Evolutionary conservation across 768 basidiomycete species (phyloP).

Genomic region (Boletus bicolor): DNA sequence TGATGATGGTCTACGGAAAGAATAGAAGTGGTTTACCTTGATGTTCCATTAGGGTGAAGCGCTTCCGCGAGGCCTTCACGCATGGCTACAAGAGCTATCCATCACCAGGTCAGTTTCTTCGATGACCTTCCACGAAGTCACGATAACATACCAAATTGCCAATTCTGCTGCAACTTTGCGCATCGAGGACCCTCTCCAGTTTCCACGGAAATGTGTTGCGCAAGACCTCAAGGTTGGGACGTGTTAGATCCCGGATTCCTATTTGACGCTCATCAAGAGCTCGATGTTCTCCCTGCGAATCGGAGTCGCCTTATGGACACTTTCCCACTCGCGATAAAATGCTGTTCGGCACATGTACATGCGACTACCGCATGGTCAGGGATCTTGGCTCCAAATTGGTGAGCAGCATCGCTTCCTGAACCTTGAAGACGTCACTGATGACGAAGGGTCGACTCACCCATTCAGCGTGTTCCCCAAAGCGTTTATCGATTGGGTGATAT

Average conservation of each 20-base stretch:
- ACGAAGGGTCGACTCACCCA: slow-evolving; percentile 9
- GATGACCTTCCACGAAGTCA: not conserved
- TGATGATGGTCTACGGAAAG: not conserved
- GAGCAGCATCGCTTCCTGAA: slow-evolving; percentile 7
- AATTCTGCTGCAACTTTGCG: slow-evolving; percentile 1
- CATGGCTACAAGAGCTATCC: slow-evolving; percentile 13
- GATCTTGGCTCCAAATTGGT: not conserved
- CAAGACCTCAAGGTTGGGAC: slow-evolving; percentile 12
- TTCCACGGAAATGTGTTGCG: not conserved
- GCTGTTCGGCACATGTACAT: slow-evolving; percentile 3
- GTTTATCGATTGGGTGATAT: slow-evolving; percentile 13
- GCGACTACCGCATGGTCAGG: slow-evolving; percentile 18
- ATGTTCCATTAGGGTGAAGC: slow-evolving; percentile 24
- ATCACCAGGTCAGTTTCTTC: not conserved
- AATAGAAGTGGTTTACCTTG: slow-evolving; percentile 3
- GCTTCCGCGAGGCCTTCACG: slow-evolving; percentile 14
- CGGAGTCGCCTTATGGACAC: not conserved
- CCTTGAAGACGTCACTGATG: slow-evolving; percentile 9
- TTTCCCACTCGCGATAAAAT: not conserved
- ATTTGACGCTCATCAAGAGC: slow-evolving; percentile 8
- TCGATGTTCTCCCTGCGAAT: not conserved
- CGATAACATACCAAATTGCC: slow-evolving; percentile 12
- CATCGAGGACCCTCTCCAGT: not conserved
- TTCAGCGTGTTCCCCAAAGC: slow-evolving; percentile 13
- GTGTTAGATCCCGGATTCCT: not conserved